A percentile compares a stretch with the other conserved stretches of the same genome.
Evolutionary conservation across 768 basidiomycete species (phyloP).

Genomic region (Amanita inopinata): DNA sequence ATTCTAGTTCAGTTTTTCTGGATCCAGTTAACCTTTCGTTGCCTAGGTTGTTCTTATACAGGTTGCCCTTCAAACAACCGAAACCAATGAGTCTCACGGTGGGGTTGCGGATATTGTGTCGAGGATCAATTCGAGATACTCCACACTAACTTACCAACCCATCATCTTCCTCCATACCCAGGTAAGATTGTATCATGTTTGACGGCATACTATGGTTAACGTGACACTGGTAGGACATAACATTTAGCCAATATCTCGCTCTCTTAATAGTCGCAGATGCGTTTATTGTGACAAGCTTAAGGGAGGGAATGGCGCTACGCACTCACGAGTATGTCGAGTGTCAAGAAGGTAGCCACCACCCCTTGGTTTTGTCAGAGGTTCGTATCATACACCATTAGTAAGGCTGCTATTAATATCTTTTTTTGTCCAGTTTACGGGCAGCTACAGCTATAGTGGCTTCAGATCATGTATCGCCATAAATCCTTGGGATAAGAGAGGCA

Average conservation of each 20-base stretch:
- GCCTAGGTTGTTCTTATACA: slow-evolving; percentile 71
- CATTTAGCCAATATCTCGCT: slow-evolving; percentile 79
- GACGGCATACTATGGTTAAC: neutral
- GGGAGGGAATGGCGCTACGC: slow-evolving; percentile 83
- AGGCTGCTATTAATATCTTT: neutral
- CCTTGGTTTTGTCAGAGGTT: slow-evolving; percentile 74
- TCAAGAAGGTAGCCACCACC: slow-evolving; percentile 59
- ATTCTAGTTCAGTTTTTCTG: neutral
- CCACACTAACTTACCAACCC: slow-evolving; percentile 80
- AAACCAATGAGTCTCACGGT: slow-evolving; percentile 64
- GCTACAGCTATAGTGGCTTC: slow-evolving; percentile 81
- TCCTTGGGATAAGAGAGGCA: slow-evolving; percentile 79
- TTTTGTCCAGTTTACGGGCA: slow-evolving; percentile 62
- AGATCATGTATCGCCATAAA: slow-evolving; percentile 80
- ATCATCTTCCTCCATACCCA: slow-evolving; percentile 80
- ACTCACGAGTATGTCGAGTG: slow-evolving; percentile 84
- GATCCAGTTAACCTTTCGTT: neutral
- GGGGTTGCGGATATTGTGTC: slow-evolving; percentile 69
- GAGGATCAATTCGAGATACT: slow-evolving; percentile 75
- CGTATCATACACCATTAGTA: slow-evolving; percentile 11
- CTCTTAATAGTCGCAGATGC: slow-evolving; percentile 76
- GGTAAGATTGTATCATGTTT: neutral
- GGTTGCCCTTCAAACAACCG: slow-evolving; percentile 76
- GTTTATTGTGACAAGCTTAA: slow-evolving; percentile 73
- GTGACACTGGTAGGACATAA: slow-evolving; percentile 39